Conservation (phyloP, 305 asterid genomes). For the Fraxinus nigra region DNA sequence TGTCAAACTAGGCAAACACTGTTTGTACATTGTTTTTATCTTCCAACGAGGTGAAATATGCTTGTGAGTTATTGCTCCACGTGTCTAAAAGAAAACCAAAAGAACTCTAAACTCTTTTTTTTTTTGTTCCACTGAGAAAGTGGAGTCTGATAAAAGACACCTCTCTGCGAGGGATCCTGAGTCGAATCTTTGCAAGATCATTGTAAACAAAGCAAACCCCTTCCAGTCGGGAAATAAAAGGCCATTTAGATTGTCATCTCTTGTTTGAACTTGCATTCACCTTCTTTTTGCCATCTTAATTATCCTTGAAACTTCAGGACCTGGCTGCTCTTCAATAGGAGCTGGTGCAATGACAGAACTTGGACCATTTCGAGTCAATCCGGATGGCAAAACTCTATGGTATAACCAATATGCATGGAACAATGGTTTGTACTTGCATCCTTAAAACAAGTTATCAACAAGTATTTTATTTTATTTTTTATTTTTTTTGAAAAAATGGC, state of each 20-base stretch:
- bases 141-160: not conserved
- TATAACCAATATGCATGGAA: slow-evolving; percentile 40
- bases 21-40: not conserved
- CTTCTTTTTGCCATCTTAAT: not conserved
- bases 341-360: slow-evolving; percentile 40
- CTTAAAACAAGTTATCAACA: not conserved
- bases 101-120: not conserved
- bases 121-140: not conserved
- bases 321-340: slow-evolving; percentile 42
- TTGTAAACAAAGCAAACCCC: too few species aligned
- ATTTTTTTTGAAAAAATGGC: not conserved
- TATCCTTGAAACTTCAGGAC: slow-evolving; percentile 20
- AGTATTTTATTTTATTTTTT: not conserved
- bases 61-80: not conserved
- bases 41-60: not conserved
- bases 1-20: not conserved
- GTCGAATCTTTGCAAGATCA: not conserved
- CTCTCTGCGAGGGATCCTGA: not conserved
- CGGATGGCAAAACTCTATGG: slow-evolving; percentile 37
- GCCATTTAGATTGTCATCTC: not conserved
- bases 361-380: slow-evolving; percentile 41
- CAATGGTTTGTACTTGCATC: slow-evolving; percentile 17
- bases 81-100: not conserved
- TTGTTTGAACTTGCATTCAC: not conserved
- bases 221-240: too few species aligned